Conservation (phyloP, 1,284 basidiomycete genomes). For the Papiliotrema flavescens region DNA sequence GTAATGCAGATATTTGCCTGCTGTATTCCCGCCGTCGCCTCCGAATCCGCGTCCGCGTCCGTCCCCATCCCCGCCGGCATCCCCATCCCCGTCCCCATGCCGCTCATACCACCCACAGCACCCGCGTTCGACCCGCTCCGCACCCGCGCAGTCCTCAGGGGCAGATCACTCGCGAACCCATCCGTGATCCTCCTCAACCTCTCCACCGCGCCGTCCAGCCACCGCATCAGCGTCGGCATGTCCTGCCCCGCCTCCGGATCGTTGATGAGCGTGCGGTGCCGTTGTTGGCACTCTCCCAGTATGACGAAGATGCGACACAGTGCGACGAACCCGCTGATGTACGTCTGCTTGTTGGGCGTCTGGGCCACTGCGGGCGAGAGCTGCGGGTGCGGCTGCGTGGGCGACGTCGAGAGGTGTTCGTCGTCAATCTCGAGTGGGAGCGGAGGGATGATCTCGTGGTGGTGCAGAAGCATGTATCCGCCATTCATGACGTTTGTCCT, state of each 20-base stretch:
- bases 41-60: conserved; percentile 2
- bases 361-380: background rate
- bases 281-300: conserved; percentile 21
- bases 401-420: conserved; percentile 24
- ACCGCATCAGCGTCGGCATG: conserved; percentile 1
- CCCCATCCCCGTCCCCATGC: background rate
- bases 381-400: conserved; percentile 11
- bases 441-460: conserved; percentile 26
- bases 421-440: conserved; percentile 31
- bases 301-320: conserved; percentile 25
- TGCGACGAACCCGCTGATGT: conserved; percentile 26
- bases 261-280: conserved; percentile 21
- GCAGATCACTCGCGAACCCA: background rate
- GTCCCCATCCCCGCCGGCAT: background rate
- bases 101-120: background rate
- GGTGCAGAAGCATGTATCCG: conserved; percentile 17
- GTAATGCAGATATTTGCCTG: conserved; percentile 31
- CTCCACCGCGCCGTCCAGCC: conserved; percentile 5
- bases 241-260: conserved; percentile 8
- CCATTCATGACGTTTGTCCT: conserved; percentile 28
- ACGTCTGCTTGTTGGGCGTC: conserved; percentile 3
- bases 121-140: background rate
- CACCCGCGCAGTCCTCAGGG: background rate
- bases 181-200: conserved; percentile 4
- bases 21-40: conserved; percentile 26